Evolutionary conservation across 306 rosid genomes (phyloP).

Genomic region (Pterocarpus macrocarpus): DNA sequence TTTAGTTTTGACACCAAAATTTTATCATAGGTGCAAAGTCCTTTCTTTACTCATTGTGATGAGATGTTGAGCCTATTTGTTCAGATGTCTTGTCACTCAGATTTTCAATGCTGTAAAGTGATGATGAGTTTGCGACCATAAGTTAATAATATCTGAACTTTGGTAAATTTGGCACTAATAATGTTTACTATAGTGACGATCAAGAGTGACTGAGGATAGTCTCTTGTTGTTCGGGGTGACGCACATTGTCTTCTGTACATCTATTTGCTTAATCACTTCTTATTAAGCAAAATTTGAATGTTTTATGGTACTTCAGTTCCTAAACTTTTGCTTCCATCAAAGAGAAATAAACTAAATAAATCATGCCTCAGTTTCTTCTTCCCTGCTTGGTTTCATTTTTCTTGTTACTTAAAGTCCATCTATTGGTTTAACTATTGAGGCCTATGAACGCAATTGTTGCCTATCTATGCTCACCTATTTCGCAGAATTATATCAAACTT

Average conservation of each 20-base stretch:
- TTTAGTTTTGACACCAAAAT: neutral
- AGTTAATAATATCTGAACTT: conserved; percentile 38
- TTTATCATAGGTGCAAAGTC: conserved; percentile 5
- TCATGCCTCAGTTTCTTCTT: neutral
- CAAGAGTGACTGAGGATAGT: conserved; percentile 4
- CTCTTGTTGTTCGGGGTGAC: neutral
- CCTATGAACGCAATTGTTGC: neutral
- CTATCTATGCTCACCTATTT: neutral
- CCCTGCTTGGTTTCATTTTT: neutral
- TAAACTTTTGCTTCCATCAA: neutral
- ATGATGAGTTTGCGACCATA: neutral
- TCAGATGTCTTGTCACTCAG: neutral
- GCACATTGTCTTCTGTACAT: neutral
- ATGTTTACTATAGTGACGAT: conserved; percentile 9
- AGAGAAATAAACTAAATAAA: neutral
- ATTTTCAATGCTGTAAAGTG: conserved; percentile 3
- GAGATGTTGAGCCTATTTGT: neutral
- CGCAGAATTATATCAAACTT: neutral
- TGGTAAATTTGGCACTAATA: neutral
- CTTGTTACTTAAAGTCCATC: neutral
- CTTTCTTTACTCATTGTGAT: neutral
- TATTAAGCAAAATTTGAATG: neutral
- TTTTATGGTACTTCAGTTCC: neutral
- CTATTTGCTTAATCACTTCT: neutral
- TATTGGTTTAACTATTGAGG: neutral